phyloP scores from a whole-genome alignment of 192 early-diverging fungal species.

The Backusella circina region DNA sequence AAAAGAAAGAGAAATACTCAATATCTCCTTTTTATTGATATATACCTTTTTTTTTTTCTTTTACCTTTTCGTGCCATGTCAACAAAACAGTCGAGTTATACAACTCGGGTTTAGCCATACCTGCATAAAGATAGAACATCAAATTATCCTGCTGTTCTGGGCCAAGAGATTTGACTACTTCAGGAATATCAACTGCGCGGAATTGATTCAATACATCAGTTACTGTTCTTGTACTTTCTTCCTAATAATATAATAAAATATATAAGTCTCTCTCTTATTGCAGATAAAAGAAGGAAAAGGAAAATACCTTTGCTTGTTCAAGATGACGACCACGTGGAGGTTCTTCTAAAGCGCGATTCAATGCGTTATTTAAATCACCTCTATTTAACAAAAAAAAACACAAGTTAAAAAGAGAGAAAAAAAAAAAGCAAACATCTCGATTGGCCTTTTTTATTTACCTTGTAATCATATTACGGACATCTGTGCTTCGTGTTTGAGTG shows the following conservation, averaged over 20 bases:
- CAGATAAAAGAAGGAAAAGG: slow-evolving; percentile 28
- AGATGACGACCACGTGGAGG: slow-evolving; percentile 69
- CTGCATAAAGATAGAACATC: slow-evolving; percentile 92
- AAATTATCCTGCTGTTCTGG: slow-evolving; percentile 71
- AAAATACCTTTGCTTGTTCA: slow-evolving; percentile 57
- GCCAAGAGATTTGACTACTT: slow-evolving; percentile 55
- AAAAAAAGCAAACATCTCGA: not conserved
- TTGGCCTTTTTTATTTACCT: slow-evolving; percentile 31
- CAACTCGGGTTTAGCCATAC: slow-evolving; percentile 78
- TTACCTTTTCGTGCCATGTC: slow-evolving; percentile 93
- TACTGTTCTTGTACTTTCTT: slow-evolving; percentile 71
- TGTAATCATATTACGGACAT: slow-evolving; percentile 64
- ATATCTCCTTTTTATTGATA: not conserved
- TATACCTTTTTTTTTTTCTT: not conserved
- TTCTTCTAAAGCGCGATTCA: slow-evolving; percentile 57
- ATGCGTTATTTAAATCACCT: slow-evolving; percentile 55
- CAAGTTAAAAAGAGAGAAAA: too few relatives aligned
- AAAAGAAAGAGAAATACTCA: not conserved
- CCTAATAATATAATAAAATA: slow-evolving; percentile 44
- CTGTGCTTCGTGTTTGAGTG: slow-evolving; percentile 52
- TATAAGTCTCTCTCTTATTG: slow-evolving; percentile 23
- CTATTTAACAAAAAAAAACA: slow-evolving; percentile 25
- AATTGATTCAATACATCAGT: slow-evolving; percentile 78
- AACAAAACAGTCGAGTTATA: slow-evolving; percentile 83
- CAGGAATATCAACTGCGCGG: slow-evolving; percentile 64